Evolutionary conservation across 164 flowering plant genomes (phyloP).

Genomic region (Vitis rotundifolia): DNA sequence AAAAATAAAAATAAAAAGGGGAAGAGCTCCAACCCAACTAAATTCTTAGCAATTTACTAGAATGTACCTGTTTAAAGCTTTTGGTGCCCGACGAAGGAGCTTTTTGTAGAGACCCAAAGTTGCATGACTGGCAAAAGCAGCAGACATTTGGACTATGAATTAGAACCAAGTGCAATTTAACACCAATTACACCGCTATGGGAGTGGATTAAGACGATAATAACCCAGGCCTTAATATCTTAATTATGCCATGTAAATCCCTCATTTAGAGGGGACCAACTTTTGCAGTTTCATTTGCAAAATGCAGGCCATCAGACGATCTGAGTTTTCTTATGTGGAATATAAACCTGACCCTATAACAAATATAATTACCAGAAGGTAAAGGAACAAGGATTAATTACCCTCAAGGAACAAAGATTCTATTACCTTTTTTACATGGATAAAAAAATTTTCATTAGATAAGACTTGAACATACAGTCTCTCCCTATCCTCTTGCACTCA

Average conservation of each 20-base stretch:
- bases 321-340: background rate
- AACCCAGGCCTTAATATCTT: background rate
- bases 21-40: background rate
- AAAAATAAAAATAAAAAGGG: background rate
- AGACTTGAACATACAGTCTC: no score
- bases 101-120: slow-evolving; percentile 92
- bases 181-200: background rate
- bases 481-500: no score
- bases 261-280: background rate
- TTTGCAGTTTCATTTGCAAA: background rate
- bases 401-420: no score
- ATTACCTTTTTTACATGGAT: no score
- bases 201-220: background rate
- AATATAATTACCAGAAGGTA: background rate
- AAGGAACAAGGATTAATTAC: no score
- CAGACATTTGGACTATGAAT: background rate
- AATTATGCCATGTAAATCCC: background rate
- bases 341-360: background rate
- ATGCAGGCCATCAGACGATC: background rate
- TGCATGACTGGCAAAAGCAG: slow-evolving; percentile 67
- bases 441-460: no score
- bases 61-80: slow-evolving; percentile 72
- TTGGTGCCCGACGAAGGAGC: slow-evolving; percentile 76
- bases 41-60: background rate
- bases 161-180: slow-evolving; percentile 5